Conservation (phyloP, 176 grass and related monocot genomes). For the Thalia dealbata region DNA sequence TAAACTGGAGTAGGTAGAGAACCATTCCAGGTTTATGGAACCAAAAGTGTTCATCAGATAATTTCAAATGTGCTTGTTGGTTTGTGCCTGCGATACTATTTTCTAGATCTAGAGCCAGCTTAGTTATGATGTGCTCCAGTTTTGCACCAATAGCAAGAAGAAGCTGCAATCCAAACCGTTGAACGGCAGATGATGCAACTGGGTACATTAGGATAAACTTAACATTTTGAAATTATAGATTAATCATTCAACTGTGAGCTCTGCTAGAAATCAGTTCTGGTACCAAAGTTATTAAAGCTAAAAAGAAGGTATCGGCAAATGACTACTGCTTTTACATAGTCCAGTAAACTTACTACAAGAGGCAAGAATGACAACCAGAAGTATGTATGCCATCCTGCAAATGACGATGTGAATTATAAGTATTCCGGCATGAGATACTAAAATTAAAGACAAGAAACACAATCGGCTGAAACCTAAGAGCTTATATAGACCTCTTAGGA, state of each 20-base stretch:
- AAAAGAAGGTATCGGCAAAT: not conserved
- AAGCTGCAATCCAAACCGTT: slow-evolving; percentile 27
- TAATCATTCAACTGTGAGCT: not conserved
- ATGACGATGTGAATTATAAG: not conserved
- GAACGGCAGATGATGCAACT: not conserved
- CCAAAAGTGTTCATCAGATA: slow-evolving; percentile 47
- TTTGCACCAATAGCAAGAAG: slow-evolving; percentile 46
- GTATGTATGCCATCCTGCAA: slow-evolving; percentile 99
- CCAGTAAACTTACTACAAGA: slow-evolving; percentile 69
- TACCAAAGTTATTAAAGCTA: not conserved
- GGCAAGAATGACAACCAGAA: slow-evolving; percentile 96
- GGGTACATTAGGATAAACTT: not conserved
- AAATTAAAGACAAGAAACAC: not conserved
- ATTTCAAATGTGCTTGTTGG: slow-evolving; percentile 14
- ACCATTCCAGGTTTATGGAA: slow-evolving; percentile 25
- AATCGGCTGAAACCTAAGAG: not conserved
- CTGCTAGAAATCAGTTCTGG: not conserved
- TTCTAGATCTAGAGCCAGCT: slow-evolving; percentile 28
- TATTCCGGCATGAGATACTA: not conserved
- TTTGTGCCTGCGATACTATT: not conserved
- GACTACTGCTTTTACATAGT: not conserved
- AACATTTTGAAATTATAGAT: not conserved
- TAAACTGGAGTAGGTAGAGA: slow-evolving; percentile 50
- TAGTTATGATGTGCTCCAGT: slow-evolving; percentile 43
- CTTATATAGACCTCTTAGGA: too few species aligned